Evolutionary conservation across 495 filamentous ascomycete species (phyloP).

Genomic region (Staphylotrichum longicolle): DNA sequence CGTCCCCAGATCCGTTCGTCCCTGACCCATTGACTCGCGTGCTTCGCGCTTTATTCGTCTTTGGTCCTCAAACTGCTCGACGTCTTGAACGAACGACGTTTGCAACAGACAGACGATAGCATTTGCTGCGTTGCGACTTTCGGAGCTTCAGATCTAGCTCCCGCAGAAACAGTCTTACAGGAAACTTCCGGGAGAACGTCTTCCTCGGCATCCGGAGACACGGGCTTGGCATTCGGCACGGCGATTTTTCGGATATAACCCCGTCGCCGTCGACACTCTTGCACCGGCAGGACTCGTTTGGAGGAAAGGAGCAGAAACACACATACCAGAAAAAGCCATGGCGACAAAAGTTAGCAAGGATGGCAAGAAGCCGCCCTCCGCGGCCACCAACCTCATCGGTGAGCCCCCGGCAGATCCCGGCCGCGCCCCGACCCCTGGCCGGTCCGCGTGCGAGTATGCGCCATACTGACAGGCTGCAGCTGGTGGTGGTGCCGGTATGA

Average conservation of each 20-base stretch:
- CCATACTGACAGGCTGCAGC: slow-evolving; percentile 52
- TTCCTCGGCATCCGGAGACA: slow-evolving; percentile 14
- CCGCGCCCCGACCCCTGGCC: neutral
- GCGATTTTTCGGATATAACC: slow-evolving; percentile 6
- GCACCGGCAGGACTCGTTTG: neutral
- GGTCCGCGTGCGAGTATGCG: neutral
- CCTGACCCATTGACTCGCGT: slow-evolving; percentile 10
- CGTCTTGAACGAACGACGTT: neutral
- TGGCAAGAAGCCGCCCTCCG: slow-evolving; percentile 76
- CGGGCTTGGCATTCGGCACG: slow-evolving; percentile 13
- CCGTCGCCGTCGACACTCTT: too few relatives aligned
- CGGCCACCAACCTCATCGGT: slow-evolving; percentile 94
- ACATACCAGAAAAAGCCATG: slow-evolving; percentile 31
- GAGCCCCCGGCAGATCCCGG: slow-evolving; percentile 28
- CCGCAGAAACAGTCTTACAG: neutral
- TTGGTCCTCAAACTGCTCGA: neutral
- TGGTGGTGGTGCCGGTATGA: slow-evolving; percentile 97
- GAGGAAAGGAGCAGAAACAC: slow-evolving; percentile 5
- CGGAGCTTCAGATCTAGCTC: neutral
- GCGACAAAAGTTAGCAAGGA: slow-evolving; percentile 52
- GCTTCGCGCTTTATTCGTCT: neutral
- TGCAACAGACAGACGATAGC: neutral
- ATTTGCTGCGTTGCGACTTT: neutral
- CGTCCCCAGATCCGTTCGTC: slow-evolving; percentile 13
- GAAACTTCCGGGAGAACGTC: slow-evolving; percentile 5